Evolutionary conservation across 2,329 filamentous ascomycete species (phyloP).

Genomic region (Fusarium subglutinans): DNA sequence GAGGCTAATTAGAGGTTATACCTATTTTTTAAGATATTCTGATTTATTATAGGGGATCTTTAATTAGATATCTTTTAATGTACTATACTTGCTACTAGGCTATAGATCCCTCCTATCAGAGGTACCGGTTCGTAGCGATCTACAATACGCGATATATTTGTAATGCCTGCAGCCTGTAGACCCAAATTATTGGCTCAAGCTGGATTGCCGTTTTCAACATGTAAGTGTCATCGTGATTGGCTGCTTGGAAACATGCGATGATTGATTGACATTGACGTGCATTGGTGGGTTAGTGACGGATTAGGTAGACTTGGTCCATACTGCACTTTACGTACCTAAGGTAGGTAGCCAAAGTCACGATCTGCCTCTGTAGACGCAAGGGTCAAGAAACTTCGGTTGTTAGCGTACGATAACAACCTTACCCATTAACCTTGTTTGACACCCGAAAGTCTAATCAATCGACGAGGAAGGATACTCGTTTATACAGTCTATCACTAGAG

Average conservation of each 20-base stretch:
- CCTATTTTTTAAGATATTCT: too few relatives aligned
- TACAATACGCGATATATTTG: too few relatives aligned
- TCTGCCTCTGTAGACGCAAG: constrained; percentile 3
- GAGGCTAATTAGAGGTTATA: too few relatives aligned
- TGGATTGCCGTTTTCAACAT: constrained; percentile 38
- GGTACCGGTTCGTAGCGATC: too few relatives aligned
- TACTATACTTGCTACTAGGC: too few relatives aligned
- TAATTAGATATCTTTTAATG: too few relatives aligned
- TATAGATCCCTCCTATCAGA: too few relatives aligned
- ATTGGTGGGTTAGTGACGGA: constrained; percentile 2
- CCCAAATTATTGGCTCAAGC: neutral
- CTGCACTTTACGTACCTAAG: neutral
- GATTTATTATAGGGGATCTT: too few relatives aligned
- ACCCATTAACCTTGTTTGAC: neutral
- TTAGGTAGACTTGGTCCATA: neutral
- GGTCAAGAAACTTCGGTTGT: neutral
- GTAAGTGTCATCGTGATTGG: constrained; percentile 29
- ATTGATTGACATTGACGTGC: constrained; percentile 20
- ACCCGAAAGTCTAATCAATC: constrained; percentile 12
- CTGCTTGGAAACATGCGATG: constrained; percentile 11
- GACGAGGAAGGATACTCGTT: neutral
- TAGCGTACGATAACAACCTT: constrained; percentile 1
- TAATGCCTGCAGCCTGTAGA: too few relatives aligned
- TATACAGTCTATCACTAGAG: neutral
- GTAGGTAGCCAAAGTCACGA: neutral